These are phyloP conservation scores for Phytophthora crassamura DNA, from an alignment of 352 stramenopile species.

Conservation along the genomic window DNA sequence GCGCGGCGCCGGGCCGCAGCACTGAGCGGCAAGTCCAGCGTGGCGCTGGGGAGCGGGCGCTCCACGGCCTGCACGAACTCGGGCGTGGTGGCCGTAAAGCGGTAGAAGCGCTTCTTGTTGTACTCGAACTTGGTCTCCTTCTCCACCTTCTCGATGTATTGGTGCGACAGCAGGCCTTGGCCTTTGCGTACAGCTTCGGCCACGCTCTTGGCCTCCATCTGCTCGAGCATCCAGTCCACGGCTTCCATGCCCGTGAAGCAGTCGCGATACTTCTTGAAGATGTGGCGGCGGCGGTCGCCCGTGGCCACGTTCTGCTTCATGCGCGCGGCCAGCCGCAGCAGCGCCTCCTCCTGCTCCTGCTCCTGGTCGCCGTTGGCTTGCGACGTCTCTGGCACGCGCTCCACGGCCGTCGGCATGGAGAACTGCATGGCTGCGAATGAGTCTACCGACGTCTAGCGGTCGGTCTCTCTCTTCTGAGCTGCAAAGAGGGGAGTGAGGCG, in stretches of 20 bases:
- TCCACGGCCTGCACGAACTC: slow-evolving; percentile 70
- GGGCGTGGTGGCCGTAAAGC: slow-evolving; percentile 78
- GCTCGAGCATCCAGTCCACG: slow-evolving; percentile 88
- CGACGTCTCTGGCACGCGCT: slow-evolving; percentile 59
- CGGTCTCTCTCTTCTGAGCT: slow-evolving; percentile 26
- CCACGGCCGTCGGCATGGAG: slow-evolving; percentile 53
- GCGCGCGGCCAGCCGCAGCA: slow-evolving; percentile 71
- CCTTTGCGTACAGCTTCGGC: slow-evolving; percentile 83
- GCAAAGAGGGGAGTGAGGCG: slow-evolving; percentile 36
- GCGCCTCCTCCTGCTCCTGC: slow-evolving; percentile 68
- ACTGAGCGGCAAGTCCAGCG: slow-evolving; percentile 71
- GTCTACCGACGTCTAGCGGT: background rate
- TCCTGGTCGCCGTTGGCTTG: slow-evolving; percentile 45
- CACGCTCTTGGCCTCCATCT: slow-evolving; percentile 85
- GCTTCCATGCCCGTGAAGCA: slow-evolving; percentile 88
- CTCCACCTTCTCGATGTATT: slow-evolving; percentile 84
- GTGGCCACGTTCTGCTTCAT: slow-evolving; percentile 86
- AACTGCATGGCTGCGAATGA: slow-evolving; percentile 36
- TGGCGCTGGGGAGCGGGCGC: slow-evolving; percentile 52
- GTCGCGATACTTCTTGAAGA: slow-evolving; percentile 86
- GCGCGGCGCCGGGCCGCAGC: slow-evolving; percentile 62
- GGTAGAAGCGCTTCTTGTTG: slow-evolving; percentile 84
- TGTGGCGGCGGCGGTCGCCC: slow-evolving; percentile 68
- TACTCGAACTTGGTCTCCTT: slow-evolving; percentile 88
- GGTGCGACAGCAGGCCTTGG: slow-evolving; percentile 66